These are phyloP conservation scores for Corylus avellana DNA, from an alignment of 306 rosid species.

Conservation along the genomic window DNA sequence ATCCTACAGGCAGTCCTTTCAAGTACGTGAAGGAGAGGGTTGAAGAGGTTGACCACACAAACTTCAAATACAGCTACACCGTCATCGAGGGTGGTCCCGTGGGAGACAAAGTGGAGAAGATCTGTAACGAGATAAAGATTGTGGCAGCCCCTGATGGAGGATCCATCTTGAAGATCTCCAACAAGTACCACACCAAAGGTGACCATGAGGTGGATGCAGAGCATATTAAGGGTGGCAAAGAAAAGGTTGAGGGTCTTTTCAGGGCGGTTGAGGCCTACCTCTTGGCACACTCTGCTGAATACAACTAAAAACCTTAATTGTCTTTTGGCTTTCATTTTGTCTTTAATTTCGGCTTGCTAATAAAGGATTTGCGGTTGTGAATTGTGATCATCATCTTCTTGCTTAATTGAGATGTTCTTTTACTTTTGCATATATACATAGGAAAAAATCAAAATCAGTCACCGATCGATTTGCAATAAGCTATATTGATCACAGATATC, in stretches of 20 bases:
- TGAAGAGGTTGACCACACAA: slow-evolving; percentile 38
- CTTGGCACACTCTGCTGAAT: background rate
- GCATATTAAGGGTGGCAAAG: background rate
- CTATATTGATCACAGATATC: no score
- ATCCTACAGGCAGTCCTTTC: background rate
- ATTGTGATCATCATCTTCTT: no score
- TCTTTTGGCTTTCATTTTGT: background rate
- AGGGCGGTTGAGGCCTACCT: background rate
- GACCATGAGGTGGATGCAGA: slow-evolving; percentile 29
- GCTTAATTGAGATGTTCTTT: no score
- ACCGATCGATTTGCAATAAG: no score
- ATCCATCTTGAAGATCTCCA: slow-evolving; percentile 36
- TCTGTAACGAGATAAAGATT: slow-evolving; percentile 36
- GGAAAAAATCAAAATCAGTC: no score
- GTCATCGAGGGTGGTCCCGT: slow-evolving; percentile 46
- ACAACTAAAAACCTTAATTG: background rate
- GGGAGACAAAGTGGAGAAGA: slow-evolving; percentile 39
- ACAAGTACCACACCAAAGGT: slow-evolving; percentile 42
- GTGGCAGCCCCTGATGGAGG: slow-evolving; percentile 39
- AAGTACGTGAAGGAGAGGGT: slow-evolving; percentile 40
- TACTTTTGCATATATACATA: no score
- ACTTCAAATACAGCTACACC: slow-evolving; percentile 34
- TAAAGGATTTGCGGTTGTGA: background rate
- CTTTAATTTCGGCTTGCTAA: background rate
- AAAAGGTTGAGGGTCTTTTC: background rate